Evolutionary conservation across 108 stramenopile genomes (phyloP).

Genomic region (Chaetoceros muelleri): DNA sequence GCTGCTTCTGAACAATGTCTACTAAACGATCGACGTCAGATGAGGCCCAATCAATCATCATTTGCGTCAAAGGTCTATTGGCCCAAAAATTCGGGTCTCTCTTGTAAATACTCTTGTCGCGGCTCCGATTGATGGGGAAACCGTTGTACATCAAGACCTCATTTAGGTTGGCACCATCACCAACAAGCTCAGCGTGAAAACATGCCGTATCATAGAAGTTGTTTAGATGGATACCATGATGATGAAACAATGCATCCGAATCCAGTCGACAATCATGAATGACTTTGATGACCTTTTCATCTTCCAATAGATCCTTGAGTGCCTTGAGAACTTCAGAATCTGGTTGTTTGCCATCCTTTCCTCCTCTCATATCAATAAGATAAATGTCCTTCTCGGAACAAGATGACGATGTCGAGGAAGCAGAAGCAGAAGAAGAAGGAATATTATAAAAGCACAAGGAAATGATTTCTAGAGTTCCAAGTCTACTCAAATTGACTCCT

Average conservation of each 20-base stretch:
- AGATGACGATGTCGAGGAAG: no score
- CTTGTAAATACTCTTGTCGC: constrained; percentile 24
- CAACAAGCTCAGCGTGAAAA: constrained; percentile 13
- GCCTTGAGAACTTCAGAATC: background rate
- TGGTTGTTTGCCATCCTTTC: background rate
- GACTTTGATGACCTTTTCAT: constrained; percentile 15
- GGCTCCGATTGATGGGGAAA: constrained; percentile 6
- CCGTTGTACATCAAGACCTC: constrained; percentile 17
- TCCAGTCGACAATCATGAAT: constrained; percentile 37
- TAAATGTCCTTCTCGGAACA: constrained; percentile 1
- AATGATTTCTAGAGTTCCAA: constrained; percentile 22
- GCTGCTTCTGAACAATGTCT: constrained; percentile 15
- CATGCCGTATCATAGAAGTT: constrained; percentile 30
- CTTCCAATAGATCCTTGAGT: constrained; percentile 17
- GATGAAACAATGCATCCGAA: constrained; percentile 29
- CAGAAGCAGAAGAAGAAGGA: background rate
- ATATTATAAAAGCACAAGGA: constrained; percentile 14
- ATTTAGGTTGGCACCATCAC: constrained; percentile 18
- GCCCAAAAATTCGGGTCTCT: constrained; percentile 24
- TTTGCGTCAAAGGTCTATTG: constrained; percentile 14
- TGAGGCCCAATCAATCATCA: constrained; percentile 20
- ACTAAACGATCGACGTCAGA: constrained; percentile 21
- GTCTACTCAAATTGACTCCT: constrained; percentile 21
- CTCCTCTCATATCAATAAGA: constrained; percentile 5
- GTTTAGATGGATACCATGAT: constrained; percentile 18